A percentile compares a stretch with the other conserved stretches of the same genome.
Evolutionary conservation across 495 filamentous ascomycete genomes (phyloP).

Genomic region (Aspergillus olivimuriae): DNA sequence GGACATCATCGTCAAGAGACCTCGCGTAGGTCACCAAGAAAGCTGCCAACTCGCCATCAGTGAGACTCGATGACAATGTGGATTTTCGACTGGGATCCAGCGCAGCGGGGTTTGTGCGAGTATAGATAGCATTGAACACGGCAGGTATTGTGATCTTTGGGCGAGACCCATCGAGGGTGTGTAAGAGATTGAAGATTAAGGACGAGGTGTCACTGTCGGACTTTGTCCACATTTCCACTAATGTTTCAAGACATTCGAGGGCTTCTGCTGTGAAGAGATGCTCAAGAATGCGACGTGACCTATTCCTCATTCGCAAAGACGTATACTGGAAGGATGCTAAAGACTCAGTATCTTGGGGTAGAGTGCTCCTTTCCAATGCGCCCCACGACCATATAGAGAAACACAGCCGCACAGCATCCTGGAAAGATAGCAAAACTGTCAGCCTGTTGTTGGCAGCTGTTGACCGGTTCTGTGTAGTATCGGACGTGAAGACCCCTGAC

Average conservation of each 20-base stretch:
- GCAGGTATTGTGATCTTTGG: slow-evolving; percentile 91
- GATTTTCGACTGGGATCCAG: slow-evolving; percentile 78
- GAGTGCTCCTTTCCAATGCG: slow-evolving; percentile 49
- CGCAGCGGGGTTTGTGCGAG: slow-evolving; percentile 76
- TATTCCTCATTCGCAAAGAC: slow-evolving; percentile 80
- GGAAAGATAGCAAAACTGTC: slow-evolving; percentile 92
- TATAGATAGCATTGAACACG: slow-evolving; percentile 96
- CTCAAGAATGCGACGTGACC: slow-evolving; percentile 80
- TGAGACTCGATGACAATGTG: slow-evolving; percentile 74
- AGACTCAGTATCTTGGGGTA: slow-evolving; percentile 58
- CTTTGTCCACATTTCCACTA: slow-evolving; percentile 73
- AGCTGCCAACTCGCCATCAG: slow-evolving; percentile 73
- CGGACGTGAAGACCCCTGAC: slow-evolving; percentile 80
- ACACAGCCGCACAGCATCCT: slow-evolving; percentile 87
- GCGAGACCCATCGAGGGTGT: slow-evolving; percentile 84
- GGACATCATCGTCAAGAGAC: slow-evolving; percentile 93
- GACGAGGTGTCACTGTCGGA: slow-evolving; percentile 33
- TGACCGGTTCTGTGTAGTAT: slow-evolving; percentile 65
- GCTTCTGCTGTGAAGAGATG: slow-evolving; percentile 90
- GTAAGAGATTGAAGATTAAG: slow-evolving; percentile 72
- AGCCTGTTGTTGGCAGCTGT: slow-evolving; percentile 86
- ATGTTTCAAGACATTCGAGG: slow-evolving; percentile 88
- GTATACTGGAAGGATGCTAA: slow-evolving; percentile 84
- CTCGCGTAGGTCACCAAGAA: slow-evolving; percentile 86
- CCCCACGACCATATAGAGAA: slow-evolving; percentile 96